Evolutionary conservation across 2,329 filamentous ascomycete species (phyloP).

Genomic region (Neoascochyta sp.): DNA sequence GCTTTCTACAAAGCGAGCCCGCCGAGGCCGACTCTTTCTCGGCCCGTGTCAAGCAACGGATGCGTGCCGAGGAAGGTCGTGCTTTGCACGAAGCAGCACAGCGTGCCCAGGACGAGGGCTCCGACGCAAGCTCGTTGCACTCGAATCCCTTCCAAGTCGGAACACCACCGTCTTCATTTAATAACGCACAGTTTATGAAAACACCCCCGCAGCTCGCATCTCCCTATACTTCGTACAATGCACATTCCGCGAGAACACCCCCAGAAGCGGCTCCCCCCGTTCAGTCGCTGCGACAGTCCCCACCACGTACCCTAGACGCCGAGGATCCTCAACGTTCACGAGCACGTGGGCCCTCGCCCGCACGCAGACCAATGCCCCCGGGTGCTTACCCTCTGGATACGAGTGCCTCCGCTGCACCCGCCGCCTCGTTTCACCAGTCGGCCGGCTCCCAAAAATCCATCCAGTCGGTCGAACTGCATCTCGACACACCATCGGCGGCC

Average conservation of each 20-base stretch:
- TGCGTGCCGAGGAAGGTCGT: constrained; percentile 52
- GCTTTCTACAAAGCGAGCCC: constrained; percentile 31
- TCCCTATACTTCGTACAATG: constrained; percentile 12
- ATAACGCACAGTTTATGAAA: too few relatives aligned
- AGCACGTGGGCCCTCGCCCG: constrained; percentile 29
- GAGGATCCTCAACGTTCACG: constrained; percentile 32
- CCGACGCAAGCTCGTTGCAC: constrained; percentile 28
- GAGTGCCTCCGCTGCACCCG: constrained; percentile 17
- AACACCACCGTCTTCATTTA: too few relatives aligned
- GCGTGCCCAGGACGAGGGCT: constrained; percentile 22
- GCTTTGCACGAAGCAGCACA: constrained; percentile 47
- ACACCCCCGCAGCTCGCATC: too few relatives aligned
- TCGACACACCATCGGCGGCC: constrained; percentile 10
- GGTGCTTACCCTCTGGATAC: constrained; percentile 24
- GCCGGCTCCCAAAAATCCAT: constrained; percentile 17
- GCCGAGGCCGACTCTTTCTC: constrained; percentile 44
- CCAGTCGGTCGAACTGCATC: constrained; percentile 22
- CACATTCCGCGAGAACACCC: constrained; percentile 20
- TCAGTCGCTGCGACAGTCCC: constrained; percentile 11
- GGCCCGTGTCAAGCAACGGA: constrained; percentile 47
- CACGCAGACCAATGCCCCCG: constrained; percentile 22
- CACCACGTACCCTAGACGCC: constrained; percentile 13
- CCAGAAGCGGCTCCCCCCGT: constrained; percentile 14
- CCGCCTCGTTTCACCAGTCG: constrained; percentile 11
- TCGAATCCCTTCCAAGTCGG: constrained; percentile 24